A percentile compares a stretch with the other conserved stretches of the same genome.
Conservation (phyloP, 441 rosid genomes). For the Adansonia madagascariensis region DNA sequence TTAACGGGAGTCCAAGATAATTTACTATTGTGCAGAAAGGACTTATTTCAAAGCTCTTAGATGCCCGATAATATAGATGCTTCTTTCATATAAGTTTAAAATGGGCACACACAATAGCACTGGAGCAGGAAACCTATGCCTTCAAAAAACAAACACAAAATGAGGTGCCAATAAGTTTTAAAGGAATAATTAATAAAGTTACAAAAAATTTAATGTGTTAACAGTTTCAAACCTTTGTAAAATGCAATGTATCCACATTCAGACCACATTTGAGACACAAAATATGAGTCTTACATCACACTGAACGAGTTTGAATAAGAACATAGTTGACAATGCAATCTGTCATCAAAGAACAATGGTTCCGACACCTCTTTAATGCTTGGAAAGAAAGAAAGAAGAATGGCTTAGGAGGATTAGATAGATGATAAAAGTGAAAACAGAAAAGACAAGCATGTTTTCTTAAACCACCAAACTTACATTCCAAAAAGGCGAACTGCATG, state of each 20-base stretch:
- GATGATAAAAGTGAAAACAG: neutral
- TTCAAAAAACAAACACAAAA: neutral
- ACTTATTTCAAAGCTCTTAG: slow-evolving; percentile 14
- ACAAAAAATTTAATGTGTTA: neutral
- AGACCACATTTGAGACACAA: neutral
- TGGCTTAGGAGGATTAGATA: neutral
- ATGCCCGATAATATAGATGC: slow-evolving; percentile 7
- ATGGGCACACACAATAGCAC: neutral
- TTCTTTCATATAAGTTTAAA: slow-evolving; percentile 12
- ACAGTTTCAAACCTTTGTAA: neutral
- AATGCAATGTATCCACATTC: slow-evolving; percentile 18
- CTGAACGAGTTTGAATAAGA: too few species aligned
- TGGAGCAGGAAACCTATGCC: neutral
- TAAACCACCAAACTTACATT: slow-evolving; percentile 23
- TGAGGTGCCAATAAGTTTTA: slow-evolving; percentile 5
- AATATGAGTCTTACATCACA: too few species aligned
- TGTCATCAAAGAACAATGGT: too few species aligned
- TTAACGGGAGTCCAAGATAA: slow-evolving; percentile 3
- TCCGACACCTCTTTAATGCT: too few species aligned
- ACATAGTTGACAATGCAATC: too few species aligned
- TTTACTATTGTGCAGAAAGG: neutral
- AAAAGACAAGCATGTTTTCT: neutral
- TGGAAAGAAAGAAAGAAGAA: neutral
- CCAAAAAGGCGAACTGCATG: slow-evolving; percentile 17
- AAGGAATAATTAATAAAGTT: slow-evolving; percentile 4